Evolutionary conservation across 1,139 yeast genomes (phyloP).

Genomic region (Spathaspora sp.): DNA sequence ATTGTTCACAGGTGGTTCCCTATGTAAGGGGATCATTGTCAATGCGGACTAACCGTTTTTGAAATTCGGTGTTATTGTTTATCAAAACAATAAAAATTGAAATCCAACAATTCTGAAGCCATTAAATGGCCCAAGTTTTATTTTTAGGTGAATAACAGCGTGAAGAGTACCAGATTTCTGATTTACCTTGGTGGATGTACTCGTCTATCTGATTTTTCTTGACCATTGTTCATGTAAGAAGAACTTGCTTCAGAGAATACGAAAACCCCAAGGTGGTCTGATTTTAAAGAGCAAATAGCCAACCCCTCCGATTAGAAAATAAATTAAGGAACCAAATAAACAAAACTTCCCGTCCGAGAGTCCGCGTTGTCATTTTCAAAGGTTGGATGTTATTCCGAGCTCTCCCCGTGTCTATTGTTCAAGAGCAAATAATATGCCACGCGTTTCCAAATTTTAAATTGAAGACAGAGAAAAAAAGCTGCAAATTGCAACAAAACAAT

Average conservation of each 20-base stretch:
- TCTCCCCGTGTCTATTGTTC: conserved; percentile 1
- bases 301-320: background rate
- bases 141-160: no score
- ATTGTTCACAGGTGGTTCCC: no score
- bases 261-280: background rate
- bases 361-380: background rate
- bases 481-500: background rate
- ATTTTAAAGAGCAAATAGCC: background rate
- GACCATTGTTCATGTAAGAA: no score
- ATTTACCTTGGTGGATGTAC: no score
- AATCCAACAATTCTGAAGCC: no score
- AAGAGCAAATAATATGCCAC: background rate
- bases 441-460: background rate
- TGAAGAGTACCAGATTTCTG: no score
- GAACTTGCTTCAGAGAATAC: background rate
- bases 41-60: background rate
- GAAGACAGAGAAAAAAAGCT: background rate
- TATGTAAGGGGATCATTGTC: background rate
- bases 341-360: background rate
- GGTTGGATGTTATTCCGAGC: background rate
- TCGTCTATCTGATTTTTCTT: no score
- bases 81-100: background rate
- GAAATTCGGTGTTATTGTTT: background rate
- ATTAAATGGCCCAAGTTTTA: no score
- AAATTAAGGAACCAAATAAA: background rate